phyloP scores from a whole-genome alignment of 345 rosid species.

The Brassica incana region DNA sequence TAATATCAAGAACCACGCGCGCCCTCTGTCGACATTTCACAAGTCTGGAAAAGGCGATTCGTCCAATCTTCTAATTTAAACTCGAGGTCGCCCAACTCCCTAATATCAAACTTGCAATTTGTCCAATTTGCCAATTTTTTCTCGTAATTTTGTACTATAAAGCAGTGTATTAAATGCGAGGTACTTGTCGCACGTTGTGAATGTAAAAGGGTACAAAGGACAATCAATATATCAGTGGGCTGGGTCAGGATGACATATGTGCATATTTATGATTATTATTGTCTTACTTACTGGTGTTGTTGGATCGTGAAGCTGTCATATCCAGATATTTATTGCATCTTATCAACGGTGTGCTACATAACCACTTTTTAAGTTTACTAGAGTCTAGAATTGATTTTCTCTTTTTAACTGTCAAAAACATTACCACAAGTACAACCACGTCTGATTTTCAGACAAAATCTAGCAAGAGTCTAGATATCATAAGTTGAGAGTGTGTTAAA shows the following conservation, averaged over 20 bases:
- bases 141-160: neutral
- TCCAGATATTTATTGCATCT: conserved; percentile 23
- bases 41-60: too few relatives aligned
- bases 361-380: neutral
- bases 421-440: neutral
- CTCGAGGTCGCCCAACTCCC: too few relatives aligned
- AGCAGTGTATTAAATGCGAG: neutral
- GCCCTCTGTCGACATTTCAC: too few relatives aligned
- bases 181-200: neutral
- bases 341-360: neutral
- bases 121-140: too few relatives aligned
- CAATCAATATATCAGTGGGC: neutral
- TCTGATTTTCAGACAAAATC: neutral
- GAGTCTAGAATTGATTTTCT: neutral
- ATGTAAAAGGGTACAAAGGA: conserved; percentile 22
- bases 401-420: neutral
- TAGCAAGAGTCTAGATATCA: neutral
- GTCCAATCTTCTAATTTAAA: too few relatives aligned
- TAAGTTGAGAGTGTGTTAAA: neutral
- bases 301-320: conserved; percentile 26
- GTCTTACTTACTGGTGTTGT: neutral
- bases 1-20: too few relatives aligned
- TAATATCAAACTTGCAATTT: too few relatives aligned
- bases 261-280: conserved; percentile 14
- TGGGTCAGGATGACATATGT: conserved; percentile 22